Base-by-base conservation (phyloP, 2,329 filamentous ascomycete genomes). In the Triangularia setosa region DNA sequence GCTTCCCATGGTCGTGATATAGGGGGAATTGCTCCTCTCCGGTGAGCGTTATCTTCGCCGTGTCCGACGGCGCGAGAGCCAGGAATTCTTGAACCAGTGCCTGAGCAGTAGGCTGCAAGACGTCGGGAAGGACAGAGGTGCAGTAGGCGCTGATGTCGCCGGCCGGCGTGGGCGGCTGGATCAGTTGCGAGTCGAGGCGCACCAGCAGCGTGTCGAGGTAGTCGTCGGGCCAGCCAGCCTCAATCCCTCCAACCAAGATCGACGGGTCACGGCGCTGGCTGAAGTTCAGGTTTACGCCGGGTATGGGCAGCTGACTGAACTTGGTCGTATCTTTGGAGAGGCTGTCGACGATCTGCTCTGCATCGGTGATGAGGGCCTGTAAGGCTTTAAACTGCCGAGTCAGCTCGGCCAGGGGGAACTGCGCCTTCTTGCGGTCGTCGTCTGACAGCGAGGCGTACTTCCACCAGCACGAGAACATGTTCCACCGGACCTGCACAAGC, bases 171-270 rank as follows among this genome's bases (percentile, higher is more conserved):
- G n/a, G 24, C 40, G 24, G n/a, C 14, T 11, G 6, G 4, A 65
- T 23, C 16, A 68, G 27, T 58, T 71, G 68, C 12, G n/a, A 24
- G 18, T 68, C 63, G 21, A 74, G n/a, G 9, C 75, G 65, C 7
- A 72, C 70, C 2, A 25, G 21, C 1, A 75, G 58, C 1, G 68
- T 69, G 2, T 53, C 44, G n/a, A 21, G 14, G 23, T 21, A 53
- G 44, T 53, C 44, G 7, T 5, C 4, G 7, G n/a, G 44, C 44
- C 44, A 53, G 12, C 44, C 44, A 8, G 44, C 4, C 18, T 24
- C 18, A 14, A 53, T 23, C 18, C 44, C 44, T 23, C 18, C 44
- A 21, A 53, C n/a, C 7, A 53, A 24, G 7, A 53, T 2, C 18
- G 44, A 40, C 52, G 60, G 48, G n/a, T 62, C 60, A 8, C 24